phyloP scores from a whole-genome alignment of 306 rosid species.

The Pyrus betulifolia region DNA sequence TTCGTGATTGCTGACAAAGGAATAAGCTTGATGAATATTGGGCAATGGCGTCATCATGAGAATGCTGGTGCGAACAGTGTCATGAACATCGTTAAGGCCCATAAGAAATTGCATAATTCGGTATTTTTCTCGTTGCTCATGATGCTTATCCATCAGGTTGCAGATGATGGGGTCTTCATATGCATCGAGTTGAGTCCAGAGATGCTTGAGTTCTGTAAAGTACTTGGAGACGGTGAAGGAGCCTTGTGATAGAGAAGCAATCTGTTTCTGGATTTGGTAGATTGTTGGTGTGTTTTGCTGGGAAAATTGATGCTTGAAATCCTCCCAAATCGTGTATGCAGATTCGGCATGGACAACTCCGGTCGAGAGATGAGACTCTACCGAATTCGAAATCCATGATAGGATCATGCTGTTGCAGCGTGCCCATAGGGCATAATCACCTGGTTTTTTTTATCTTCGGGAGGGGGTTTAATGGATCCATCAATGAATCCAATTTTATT shows the following conservation, averaged over 20 bases:
- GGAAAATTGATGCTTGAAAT: slow-evolving; percentile 19
- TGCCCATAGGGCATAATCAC: too few species aligned
- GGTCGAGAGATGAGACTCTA: slow-evolving; percentile 7
- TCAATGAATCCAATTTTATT: too few species aligned
- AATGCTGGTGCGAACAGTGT: too few species aligned
- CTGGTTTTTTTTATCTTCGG: too few species aligned
- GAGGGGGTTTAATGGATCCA: too few species aligned
- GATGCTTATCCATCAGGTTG: background rate
- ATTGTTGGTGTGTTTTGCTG: slow-evolving; percentile 7
- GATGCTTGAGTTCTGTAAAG: background rate
- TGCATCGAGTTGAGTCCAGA: background rate
- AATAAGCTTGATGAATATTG: too few species aligned
- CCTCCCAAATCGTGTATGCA: background rate
- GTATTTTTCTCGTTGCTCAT: background rate
- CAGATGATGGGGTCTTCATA: background rate
- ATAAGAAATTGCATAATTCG: too few species aligned
- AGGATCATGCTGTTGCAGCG: too few species aligned
- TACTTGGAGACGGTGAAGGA: background rate
- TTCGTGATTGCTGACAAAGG: background rate
- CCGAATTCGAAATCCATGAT: background rate
- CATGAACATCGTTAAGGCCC: too few species aligned
- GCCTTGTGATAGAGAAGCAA: background rate
- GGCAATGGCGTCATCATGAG: too few species aligned
- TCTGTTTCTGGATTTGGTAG: slow-evolving; percentile 12
- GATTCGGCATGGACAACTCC: slow-evolving; percentile 1